Percentiles rank a stretch among this genome's conserved stretches.
Evolutionary conservation across 768 basidiomycete genomes (phyloP).

Genomic region (Mycena filopes): DNA sequence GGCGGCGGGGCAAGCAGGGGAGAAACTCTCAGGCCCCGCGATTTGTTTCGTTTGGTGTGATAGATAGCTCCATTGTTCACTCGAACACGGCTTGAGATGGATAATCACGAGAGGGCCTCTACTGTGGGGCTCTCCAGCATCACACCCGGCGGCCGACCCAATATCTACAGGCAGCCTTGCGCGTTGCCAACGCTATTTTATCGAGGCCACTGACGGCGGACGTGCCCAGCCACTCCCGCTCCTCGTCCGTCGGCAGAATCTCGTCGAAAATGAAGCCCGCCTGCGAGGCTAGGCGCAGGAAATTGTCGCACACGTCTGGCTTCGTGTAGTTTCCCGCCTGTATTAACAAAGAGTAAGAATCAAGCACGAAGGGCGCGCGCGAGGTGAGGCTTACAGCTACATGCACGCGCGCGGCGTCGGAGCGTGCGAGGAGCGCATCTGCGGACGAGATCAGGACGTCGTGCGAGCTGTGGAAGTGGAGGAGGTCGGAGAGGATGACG

Average conservation of each 20-base stretch:
- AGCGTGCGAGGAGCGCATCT: constrained; percentile 55
- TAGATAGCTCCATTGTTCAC: too few relatives aligned
- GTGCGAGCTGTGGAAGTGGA: constrained; percentile 75
- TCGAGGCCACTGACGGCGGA: constrained; percentile 60
- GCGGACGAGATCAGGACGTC: constrained; percentile 64
- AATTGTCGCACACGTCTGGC: constrained; percentile 61
- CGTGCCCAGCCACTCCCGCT: constrained; percentile 58
- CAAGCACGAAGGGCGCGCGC: not conserved
- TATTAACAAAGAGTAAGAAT: not conserved
- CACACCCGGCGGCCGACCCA: constrained; percentile 58
- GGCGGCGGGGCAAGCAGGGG: too few relatives aligned
- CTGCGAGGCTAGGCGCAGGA: constrained; percentile 52
- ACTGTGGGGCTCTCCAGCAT: too few relatives aligned
- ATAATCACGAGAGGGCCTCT: too few relatives aligned
- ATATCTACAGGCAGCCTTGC: constrained; percentile 70
- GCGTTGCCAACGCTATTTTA: constrained; percentile 53
- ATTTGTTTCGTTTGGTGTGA: too few relatives aligned
- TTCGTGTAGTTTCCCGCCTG: constrained; percentile 72
- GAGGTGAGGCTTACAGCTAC: constrained; percentile 55
- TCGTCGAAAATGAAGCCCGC: constrained; percentile 63
- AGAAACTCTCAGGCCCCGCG: too few relatives aligned
- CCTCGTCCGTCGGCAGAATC: constrained; percentile 40
- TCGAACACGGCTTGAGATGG: too few relatives aligned
- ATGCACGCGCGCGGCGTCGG: constrained; percentile 56
- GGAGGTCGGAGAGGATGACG: constrained; percentile 76